phyloP scores from a whole-genome alignment of 2,329 filamentous ascomycete species.

The Endocalyx cinctus region DNA sequence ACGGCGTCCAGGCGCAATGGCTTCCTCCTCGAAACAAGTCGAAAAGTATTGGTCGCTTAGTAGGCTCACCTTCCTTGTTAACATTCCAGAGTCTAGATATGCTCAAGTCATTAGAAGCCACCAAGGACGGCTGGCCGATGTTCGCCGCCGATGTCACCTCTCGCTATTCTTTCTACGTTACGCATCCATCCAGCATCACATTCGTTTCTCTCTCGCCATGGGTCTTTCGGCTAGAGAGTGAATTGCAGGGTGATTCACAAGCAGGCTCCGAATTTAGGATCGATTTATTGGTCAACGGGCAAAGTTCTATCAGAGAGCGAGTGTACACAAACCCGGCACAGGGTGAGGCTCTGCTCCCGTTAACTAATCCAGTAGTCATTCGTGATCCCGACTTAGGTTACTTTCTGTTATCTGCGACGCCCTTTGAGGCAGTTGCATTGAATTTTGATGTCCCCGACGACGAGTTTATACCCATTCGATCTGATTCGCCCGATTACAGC shows the following conservation, averaged over 20 bases:
- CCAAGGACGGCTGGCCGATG: conserved; percentile 55
- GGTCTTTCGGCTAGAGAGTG: conserved; percentile 60
- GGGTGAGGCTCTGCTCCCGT: conserved; percentile 40
- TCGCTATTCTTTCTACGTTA: conserved; percentile 60
- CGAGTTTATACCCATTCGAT: conserved; percentile 38
- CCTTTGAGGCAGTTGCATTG: conserved; percentile 53
- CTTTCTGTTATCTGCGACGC: conserved; percentile 56
- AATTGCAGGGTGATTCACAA: conserved; percentile 51
- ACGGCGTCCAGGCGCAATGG: conserved; percentile 63
- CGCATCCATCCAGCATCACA: conserved; percentile 56
- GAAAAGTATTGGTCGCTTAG: conserved; percentile 34
- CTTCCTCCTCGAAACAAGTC: conserved; percentile 53
- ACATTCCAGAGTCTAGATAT: conserved; percentile 62
- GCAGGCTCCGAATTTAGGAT: conserved; percentile 59
- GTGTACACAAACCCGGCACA: conserved; percentile 48
- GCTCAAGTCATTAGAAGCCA: conserved; percentile 49
- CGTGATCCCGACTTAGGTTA: conserved; percentile 61
- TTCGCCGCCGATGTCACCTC: conserved; percentile 59
- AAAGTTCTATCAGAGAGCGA: conserved; percentile 51
- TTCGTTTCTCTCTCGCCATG: conserved; percentile 57
- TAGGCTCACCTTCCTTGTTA: conserved; percentile 45
- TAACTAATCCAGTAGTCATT: conserved; percentile 51
- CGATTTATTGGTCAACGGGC: conserved; percentile 54
- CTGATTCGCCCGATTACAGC: conserved; percentile 39
- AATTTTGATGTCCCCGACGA: conserved; percentile 55